Evolutionary conservation across 2,329 filamentous ascomycete species (phyloP).

Genomic region (Volutella citrinella): DNA sequence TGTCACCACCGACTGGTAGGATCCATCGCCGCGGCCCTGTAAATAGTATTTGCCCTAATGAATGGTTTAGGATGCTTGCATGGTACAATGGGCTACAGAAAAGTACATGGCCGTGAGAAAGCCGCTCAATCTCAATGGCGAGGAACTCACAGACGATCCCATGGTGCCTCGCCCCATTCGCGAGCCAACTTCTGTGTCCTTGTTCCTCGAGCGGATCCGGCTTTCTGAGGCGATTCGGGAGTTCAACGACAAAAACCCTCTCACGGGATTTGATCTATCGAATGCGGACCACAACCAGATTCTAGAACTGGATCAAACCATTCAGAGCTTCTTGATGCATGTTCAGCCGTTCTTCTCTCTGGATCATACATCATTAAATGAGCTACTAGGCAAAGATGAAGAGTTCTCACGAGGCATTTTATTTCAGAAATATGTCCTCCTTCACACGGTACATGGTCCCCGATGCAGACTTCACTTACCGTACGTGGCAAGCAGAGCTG

Average conservation of each 20-base stretch:
- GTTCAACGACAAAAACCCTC: slow-evolving; percentile 31
- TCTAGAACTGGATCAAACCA: slow-evolving; percentile 29
- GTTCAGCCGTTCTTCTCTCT: slow-evolving; percentile 29
- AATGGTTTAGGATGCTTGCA: slow-evolving; percentile 36
- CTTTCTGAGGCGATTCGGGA: slow-evolving; percentile 35
- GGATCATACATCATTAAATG: slow-evolving; percentile 12
- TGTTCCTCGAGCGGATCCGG: slow-evolving; percentile 35
- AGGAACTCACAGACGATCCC: slow-evolving; percentile 30
- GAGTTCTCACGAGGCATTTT: slow-evolving; percentile 21
- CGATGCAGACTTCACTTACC: slow-evolving; percentile 35
- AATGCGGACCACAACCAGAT: no score
- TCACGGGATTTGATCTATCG: slow-evolving; percentile 26
- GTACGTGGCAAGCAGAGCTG: slow-evolving; percentile 31
- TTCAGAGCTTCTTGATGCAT: slow-evolving; percentile 26
- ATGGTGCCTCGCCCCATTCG: slow-evolving; percentile 27
- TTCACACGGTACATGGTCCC: slow-evolving; percentile 31
- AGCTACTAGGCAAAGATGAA: slow-evolving; percentile 20
- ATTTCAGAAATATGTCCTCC: slow-evolving; percentile 32
- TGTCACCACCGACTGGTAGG: slow-evolving; percentile 38
- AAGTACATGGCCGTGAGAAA: slow-evolving; percentile 35
- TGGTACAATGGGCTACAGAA: slow-evolving; percentile 34
- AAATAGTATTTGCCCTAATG: no score
- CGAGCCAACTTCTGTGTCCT: slow-evolving; percentile 34
- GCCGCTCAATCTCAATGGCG: slow-evolving; percentile 37
- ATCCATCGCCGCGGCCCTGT: no score